Conservation (phyloP, 108 stramenopile species). For the Skeletonema tropicum region DNA sequence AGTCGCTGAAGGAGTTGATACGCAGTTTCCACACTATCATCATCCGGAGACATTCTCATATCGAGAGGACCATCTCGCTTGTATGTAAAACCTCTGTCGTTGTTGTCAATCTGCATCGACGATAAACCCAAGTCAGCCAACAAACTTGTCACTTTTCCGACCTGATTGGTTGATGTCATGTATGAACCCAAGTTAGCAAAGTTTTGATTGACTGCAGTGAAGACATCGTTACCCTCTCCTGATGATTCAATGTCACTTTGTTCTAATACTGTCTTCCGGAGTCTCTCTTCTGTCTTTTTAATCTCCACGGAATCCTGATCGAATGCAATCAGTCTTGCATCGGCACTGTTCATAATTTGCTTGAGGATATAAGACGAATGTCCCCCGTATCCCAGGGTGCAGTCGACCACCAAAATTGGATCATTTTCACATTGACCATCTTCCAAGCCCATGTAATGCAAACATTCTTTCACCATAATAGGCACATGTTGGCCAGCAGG, state of each 20-base stretch:
- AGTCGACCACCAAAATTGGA: conserved; percentile 8
- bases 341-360: conserved; percentile 1
- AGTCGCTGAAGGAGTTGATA: conserved; percentile 10
- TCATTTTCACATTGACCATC: not conserved
- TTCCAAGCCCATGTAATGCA: not conserved
- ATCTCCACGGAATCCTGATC: conserved; percentile 21
- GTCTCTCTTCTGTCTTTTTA: conserved; percentile 15
- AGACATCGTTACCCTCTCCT: not conserved
- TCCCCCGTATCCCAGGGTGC: conserved; percentile 25
- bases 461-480: not conserved
- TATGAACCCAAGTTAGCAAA: conserved; percentile 14
- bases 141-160: conserved; percentile 33
- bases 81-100: conserved; percentile 46
- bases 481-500: not conserved
- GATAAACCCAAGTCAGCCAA: conserved; percentile 53
- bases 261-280: not conserved
- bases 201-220: conserved; percentile 1
- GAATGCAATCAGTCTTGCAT: conserved; percentile 14
- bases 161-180: conserved; percentile 9
- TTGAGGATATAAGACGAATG: conserved; percentile 11
- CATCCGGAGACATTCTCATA: conserved; percentile 49
- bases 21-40: conserved; percentile 4
- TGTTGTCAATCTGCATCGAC: conserved; percentile 54
- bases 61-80: conserved; percentile 49
- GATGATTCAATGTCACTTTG: not conserved